Evolutionary conservation across 2,329 filamentous ascomycete genomes (phyloP).

Genomic region (Phialemonium atrogriseum): DNA sequence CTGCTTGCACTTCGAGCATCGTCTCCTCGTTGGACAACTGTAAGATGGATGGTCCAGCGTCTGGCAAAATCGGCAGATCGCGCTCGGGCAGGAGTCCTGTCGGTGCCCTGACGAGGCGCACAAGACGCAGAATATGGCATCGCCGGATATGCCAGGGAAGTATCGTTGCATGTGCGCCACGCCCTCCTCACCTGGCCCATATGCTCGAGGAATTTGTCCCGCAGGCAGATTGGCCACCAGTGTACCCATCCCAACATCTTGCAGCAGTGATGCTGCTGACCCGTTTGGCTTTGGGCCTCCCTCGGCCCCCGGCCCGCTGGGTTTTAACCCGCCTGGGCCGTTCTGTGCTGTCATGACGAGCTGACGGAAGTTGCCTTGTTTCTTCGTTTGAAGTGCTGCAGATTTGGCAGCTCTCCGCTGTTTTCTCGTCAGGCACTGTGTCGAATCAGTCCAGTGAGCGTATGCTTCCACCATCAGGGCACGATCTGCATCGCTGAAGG

Average conservation of each 20-base stretch:
- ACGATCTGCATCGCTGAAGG: no score
- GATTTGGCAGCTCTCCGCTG: no score
- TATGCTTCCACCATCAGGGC: no score
- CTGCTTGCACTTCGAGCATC: slow-evolving; percentile 54
- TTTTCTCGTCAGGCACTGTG: no score
- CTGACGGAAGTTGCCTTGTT: no score
- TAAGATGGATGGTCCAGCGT: slow-evolving; percentile 36
- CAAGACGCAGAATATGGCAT: slow-evolving; percentile 38
- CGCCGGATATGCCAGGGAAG: slow-evolving; percentile 39
- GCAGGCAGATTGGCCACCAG: background rate
- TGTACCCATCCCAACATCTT: slow-evolving; percentile 1
- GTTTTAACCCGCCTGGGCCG: no score
- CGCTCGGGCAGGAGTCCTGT: slow-evolving; percentile 33
- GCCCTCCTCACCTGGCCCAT: background rate
- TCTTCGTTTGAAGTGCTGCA: no score
- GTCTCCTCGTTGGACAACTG: slow-evolving; percentile 39
- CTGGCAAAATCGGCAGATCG: slow-evolving; percentile 40
- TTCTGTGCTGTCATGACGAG: no score
- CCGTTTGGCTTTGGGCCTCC: no score
- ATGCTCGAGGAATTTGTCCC: background rate
- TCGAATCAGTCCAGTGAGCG: no score
- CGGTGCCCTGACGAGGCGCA: slow-evolving; percentile 43
- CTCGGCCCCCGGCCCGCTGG: no score
- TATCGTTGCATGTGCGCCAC: slow-evolving; percentile 34
- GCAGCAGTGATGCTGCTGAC: no score